Base-by-base conservation (phyloP, 257 asterid genomes). In the Solanum phureja region DNA sequence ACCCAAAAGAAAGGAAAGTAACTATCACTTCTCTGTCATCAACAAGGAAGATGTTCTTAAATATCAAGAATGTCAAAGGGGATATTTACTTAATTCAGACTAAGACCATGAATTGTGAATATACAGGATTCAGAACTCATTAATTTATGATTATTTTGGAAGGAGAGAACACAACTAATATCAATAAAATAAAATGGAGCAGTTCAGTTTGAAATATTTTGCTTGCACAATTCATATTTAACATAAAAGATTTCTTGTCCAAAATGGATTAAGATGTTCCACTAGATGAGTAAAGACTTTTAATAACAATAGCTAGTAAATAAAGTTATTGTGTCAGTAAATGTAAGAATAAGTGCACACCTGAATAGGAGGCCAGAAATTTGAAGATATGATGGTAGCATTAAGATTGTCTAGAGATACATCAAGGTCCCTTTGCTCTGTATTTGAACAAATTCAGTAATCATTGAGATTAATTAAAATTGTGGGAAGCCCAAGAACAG, bases 331-430 rank as follows among this genome's bases (percentile, higher is more conserved):
- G 14, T 79, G 31, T 27, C 84, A 79, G 64, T 27, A 79, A 81
- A 86, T 69, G 29, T 75, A 71, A 86, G 71, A 90, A 49, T 38
- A 49, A 49, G 23, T 19, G 64, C 81, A 79, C 90, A 97, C 99
- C 99, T 95, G 99, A 94, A 97, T 97, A 75, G 99, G 95, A 89
- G 99, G 99, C 99, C 99, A 97, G 93, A 97, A 97, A 90, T 97
- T 97, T 79, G 99, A 92, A 6, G 99, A 97, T 88, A 97, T 92
- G 84, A 97, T 96, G 88, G 99, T 95, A 89, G 98, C 93, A 89
- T 91, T 94, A 87, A 97, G 92, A 90, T 90, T 91, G 83, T 93
- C 95, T 58, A 95, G 91, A 73, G 99, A 95, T 83, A 94, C 84
- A 76, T 88, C 96, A 56, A 89, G 88, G 95, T 89, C 89, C 91